Conservation (phyloP, 2,329 filamentous ascomycete genomes). For the Aspergillus glaucus region DNA sequence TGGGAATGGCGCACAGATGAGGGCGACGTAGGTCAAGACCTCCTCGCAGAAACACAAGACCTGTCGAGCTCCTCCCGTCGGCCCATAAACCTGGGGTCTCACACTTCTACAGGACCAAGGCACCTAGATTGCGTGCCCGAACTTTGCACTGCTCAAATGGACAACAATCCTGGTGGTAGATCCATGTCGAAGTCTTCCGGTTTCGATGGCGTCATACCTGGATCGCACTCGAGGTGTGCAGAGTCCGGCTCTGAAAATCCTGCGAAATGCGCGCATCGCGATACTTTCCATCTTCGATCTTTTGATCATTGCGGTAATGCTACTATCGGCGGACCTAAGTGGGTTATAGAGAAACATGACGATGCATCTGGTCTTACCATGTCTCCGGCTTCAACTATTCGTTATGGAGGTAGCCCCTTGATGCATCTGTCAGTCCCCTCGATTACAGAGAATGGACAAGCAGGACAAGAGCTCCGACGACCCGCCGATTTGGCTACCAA, state of each 20-base stretch:
- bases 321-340: background rate
- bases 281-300: background rate
- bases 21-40: constrained; percentile 18
- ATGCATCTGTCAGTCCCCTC: too few relatives aligned
- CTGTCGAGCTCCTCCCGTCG: background rate
- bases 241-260: background rate
- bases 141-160: background rate
- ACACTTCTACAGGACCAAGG: background rate
- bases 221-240: background rate
- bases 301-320: background rate
- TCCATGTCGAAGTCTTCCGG: background rate
- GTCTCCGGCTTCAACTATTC: too few relatives aligned
- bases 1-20: constrained; percentile 17
- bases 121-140: background rate
- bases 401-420: too few relatives aligned
- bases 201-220: background rate
- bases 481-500: too few relatives aligned
- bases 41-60: constrained; percentile 13
- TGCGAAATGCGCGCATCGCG: background rate
- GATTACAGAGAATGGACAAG: too few relatives aligned
- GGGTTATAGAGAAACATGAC: background rate
- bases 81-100: background rate
- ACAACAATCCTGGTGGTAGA: background rate
- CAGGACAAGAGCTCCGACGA: too few relatives aligned
- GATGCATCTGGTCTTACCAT: background rate